These are phyloP conservation scores for Lepiota brunneoincarnata DNA, from an alignment of 768 basidiomycete genomes.

Conservation along the genomic window DNA sequence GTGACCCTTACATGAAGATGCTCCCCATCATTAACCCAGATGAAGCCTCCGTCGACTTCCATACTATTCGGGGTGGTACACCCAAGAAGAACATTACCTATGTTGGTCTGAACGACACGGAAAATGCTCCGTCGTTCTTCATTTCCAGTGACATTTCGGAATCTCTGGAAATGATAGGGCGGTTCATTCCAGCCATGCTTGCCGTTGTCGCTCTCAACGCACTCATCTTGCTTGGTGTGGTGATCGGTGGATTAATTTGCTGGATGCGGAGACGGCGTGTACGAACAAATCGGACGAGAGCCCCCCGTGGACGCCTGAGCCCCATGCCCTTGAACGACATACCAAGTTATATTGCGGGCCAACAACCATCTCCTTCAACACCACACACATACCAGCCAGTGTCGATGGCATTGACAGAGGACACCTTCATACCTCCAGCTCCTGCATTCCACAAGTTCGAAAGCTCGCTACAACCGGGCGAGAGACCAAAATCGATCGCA, in stretches of 20 bases:
- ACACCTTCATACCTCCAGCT: conserved; percentile 57
- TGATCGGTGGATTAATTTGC: conserved; percentile 49
- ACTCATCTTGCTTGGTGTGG: conserved; percentile 57
- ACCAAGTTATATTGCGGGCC: conserved; percentile 35
- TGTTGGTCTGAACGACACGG: conserved; percentile 43
- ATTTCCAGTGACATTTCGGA: conserved; percentile 57
- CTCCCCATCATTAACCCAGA: conserved; percentile 67
- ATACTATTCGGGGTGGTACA: conserved; percentile 59
- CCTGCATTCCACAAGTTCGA: conserved; percentile 52
- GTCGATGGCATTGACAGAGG: conserved; percentile 61
- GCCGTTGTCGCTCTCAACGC: conserved; percentile 79
- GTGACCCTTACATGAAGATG: conserved; percentile 75
- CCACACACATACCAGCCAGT: conserved; percentile 70
- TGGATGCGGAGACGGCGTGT: conserved; percentile 47
- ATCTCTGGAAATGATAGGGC: conserved; percentile 61
- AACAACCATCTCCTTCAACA: conserved; percentile 14
- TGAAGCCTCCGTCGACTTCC: conserved; percentile 71
- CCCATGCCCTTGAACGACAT: conserved; percentile 38
- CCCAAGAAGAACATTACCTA: conserved; percentile 70
- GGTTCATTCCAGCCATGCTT: conserved; percentile 70
- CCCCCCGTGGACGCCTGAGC: conserved; percentile 32
- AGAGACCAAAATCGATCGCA: conserved; percentile 44
- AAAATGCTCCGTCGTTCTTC: conserved; percentile 43
- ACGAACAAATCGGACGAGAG: neutral
- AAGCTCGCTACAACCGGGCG: conserved; percentile 25